Evolutionary conservation across 169 alveolate species (phyloP).

Genomic region (Cryptosporidium andersoni): DNA sequence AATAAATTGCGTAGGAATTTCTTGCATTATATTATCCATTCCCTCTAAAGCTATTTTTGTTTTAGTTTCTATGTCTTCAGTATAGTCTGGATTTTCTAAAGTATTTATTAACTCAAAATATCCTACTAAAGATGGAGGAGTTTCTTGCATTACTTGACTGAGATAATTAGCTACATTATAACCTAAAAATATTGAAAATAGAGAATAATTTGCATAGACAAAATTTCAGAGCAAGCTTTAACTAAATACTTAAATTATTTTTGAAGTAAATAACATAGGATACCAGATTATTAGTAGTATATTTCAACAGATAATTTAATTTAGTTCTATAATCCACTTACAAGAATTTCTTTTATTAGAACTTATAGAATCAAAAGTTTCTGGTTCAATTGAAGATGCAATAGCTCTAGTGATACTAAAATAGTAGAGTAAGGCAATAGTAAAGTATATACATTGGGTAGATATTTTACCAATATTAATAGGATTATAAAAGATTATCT

Average conservation of each 20-base stretch:
- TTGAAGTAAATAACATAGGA: not conserved
- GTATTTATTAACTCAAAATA: slow-evolving; percentile 50
- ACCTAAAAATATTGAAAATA: slow-evolving; percentile 7
- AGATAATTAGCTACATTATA: slow-evolving; percentile 55
- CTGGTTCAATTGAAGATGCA: not conserved
- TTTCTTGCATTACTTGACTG: slow-evolving; percentile 64
- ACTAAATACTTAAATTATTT: too few relatives aligned
- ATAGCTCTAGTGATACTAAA: too few relatives aligned
- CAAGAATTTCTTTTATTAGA: slow-evolving; percentile 52
- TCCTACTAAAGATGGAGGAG: slow-evolving; percentile 66
- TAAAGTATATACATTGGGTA: too few relatives aligned
- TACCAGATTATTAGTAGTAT: not conserved
- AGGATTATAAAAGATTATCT: too few relatives aligned
- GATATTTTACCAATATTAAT: too few relatives aligned
- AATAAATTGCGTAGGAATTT: slow-evolving; percentile 61
- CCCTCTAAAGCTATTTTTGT: slow-evolving; percentile 46
- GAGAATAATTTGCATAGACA: not conserved
- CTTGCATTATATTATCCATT: slow-evolving; percentile 63
- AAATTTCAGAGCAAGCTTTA: too few relatives aligned
- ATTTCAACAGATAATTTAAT: not conserved
- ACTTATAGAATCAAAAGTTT: slow-evolving; percentile 15
- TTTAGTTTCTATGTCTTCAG: slow-evolving; percentile 18
- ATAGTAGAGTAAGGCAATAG: too few relatives aligned
- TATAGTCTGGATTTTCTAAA: slow-evolving; percentile 44
- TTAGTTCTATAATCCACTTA: slow-evolving; percentile 9